These are phyloP conservation scores for Lodderomyces parapsilosis DNA, from an alignment of 1,139 yeast genomes.

Conservation along the genomic window DNA sequence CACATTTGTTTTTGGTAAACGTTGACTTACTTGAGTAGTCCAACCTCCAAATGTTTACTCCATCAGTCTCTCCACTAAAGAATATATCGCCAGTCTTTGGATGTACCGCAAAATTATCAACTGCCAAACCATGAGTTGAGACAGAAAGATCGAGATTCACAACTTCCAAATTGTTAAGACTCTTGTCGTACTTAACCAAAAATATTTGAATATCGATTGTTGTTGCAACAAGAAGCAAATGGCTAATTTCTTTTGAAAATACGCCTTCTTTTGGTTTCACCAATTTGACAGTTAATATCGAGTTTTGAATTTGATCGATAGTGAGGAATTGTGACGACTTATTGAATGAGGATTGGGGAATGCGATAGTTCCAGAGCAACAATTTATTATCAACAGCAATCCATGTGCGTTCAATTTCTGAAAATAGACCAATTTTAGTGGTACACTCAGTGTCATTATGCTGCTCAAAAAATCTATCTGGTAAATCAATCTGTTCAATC, in stretches of 20 bases:
- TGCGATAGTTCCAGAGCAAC: slow-evolving; percentile 77
- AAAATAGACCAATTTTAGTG: slow-evolving; percentile 80
- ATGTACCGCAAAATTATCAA: slow-evolving; percentile 59
- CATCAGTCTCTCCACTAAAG: slow-evolving; percentile 77
- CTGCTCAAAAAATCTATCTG: slow-evolving; percentile 80
- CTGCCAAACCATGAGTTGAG: slow-evolving; percentile 75
- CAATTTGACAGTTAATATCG: slow-evolving; percentile 72
- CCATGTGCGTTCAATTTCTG: slow-evolving; percentile 86
- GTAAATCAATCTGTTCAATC: slow-evolving; percentile 66
- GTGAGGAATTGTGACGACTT: slow-evolving; percentile 67
- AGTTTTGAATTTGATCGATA: slow-evolving; percentile 78
- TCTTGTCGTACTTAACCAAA: slow-evolving; percentile 61
- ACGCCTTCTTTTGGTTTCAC: slow-evolving; percentile 79
- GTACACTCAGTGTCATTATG: slow-evolving; percentile 61
- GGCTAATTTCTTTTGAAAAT: slow-evolving; percentile 74
- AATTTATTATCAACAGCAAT: slow-evolving; percentile 79
- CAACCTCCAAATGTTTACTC: slow-evolving; percentile 82
- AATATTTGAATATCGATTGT: slow-evolving; percentile 74
- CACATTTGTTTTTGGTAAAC: slow-evolving; percentile 84
- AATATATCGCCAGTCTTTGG: slow-evolving; percentile 75
- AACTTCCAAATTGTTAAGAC: slow-evolving; percentile 59
- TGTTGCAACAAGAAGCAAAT: slow-evolving; percentile 76
- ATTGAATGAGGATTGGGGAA: slow-evolving; percentile 51
- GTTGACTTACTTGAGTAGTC: slow-evolving; percentile 83
- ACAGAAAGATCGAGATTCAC: slow-evolving; percentile 84